Evolutionary conservation across 805 yeast species (phyloP).

Genomic region (Hanseniaspora singularis): DNA sequence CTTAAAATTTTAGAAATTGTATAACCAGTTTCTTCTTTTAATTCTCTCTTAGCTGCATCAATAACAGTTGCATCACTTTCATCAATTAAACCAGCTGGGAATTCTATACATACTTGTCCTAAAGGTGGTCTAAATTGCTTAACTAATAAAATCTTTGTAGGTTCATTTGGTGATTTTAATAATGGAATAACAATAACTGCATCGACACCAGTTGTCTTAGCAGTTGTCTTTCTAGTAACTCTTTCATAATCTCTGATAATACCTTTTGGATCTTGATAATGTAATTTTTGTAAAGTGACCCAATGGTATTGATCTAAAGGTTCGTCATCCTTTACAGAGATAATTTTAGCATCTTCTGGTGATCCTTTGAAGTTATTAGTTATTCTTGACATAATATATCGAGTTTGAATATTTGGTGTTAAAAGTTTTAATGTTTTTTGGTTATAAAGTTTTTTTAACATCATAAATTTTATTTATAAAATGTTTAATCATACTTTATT

Average conservation of each 20-base stretch:
- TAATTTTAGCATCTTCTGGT: slow-evolving; percentile 29
- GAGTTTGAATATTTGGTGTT: too few relatives aligned
- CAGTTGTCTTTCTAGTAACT: slow-evolving; percentile 70
- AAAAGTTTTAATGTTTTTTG: too few relatives aligned
- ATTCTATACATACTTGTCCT: slow-evolving; percentile 74
- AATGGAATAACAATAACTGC: slow-evolving; percentile 87
- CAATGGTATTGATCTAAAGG: slow-evolving; percentile 44
- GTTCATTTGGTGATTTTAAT: slow-evolving; percentile 39
- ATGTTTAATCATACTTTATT: too few relatives aligned
- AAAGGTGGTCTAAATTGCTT: slow-evolving; percentile 93
- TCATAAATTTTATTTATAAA: too few relatives aligned
- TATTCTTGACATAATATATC: too few relatives aligned
- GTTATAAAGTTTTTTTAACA: too few relatives aligned
- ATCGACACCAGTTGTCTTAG: slow-evolving; percentile 48
- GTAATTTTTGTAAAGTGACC: slow-evolving; percentile 54
- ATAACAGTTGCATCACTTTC: slow-evolving; percentile 59
- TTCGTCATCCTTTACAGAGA: slow-evolving; percentile 22
- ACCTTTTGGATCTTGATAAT: slow-evolving; percentile 65
- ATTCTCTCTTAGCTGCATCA: slow-evolving; percentile 74
- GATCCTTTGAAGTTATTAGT: slow-evolving; percentile 23
- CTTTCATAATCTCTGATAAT: slow-evolving; percentile 73
- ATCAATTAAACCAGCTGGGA: slow-evolving; percentile 92
- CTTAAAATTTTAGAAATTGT: slow-evolving; percentile 45
- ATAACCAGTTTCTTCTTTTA: slow-evolving; percentile 88
- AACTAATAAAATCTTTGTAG: slow-evolving; percentile 51